Conservation (phyloP, 805 yeast genomes). For the Grigorovia jiainica region DNA sequence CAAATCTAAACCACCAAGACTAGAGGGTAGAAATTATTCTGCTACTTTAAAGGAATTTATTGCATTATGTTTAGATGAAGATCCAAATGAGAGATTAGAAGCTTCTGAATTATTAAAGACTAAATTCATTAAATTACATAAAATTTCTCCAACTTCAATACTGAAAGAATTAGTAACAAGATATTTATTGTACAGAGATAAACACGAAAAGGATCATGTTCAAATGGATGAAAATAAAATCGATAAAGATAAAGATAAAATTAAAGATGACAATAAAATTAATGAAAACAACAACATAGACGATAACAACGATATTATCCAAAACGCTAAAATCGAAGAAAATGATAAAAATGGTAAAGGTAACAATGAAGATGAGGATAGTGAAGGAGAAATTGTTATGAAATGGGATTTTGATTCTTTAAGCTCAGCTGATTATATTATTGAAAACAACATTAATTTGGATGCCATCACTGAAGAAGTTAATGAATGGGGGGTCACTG, state of each 20-base stretch:
- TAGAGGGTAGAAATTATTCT: slow-evolving; percentile 83
- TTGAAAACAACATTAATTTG: slow-evolving; percentile 56
- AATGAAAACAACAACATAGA: not conserved
- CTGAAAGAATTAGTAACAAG: slow-evolving; percentile 68
- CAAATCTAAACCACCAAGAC: slow-evolving; percentile 85
- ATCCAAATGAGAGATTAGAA: slow-evolving; percentile 75
- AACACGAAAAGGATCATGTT: slow-evolving; percentile 39
- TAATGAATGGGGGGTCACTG: slow-evolving; percentile 18
- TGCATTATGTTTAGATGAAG: slow-evolving; percentile 88
- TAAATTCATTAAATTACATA: slow-evolving; percentile 58
- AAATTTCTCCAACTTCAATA: slow-evolving; percentile 46
- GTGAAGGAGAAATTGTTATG: slow-evolving; percentile 35
- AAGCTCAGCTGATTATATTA: slow-evolving; percentile 60
- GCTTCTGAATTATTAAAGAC: slow-evolving; percentile 79
- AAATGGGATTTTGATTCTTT: slow-evolving; percentile 89
- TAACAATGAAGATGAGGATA: slow-evolving; percentile 6
- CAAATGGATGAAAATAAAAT: slow-evolving; percentile 40
- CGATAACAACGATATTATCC: too few relatives aligned
- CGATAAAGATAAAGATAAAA: slow-evolving; percentile 30
- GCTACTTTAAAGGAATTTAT: slow-evolving; percentile 72
- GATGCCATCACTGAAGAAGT: slow-evolving; percentile 28
- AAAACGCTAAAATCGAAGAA: too few relatives aligned
- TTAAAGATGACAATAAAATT: slow-evolving; percentile 5
- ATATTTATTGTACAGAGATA: slow-evolving; percentile 70
- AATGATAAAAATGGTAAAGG: not conserved